These are phyloP conservation scores for Penicillium cataractarum DNA, from an alignment of 495 filamentous ascomycete genomes.

Conservation along the genomic window DNA sequence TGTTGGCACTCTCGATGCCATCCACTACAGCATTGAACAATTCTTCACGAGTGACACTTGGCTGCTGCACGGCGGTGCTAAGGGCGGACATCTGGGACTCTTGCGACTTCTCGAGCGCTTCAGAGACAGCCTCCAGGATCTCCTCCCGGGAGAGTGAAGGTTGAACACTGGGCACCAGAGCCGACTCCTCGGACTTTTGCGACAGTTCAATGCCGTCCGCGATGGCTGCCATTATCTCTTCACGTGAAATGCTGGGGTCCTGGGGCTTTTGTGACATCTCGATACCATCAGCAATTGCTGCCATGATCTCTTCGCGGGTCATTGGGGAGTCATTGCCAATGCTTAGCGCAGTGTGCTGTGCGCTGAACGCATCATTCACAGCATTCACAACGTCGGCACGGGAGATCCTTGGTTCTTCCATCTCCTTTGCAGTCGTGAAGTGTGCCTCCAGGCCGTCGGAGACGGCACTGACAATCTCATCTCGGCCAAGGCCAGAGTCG, in stretches of 20 bases:
- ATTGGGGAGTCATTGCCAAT: constrained; percentile 14
- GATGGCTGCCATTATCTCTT: constrained; percentile 53
- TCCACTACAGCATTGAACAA: constrained; percentile 61
- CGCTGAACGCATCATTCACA: constrained; percentile 57
- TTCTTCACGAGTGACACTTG: constrained; percentile 51
- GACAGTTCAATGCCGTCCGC: constrained; percentile 44
- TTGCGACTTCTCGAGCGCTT: constrained; percentile 22
- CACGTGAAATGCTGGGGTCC: constrained; percentile 31
- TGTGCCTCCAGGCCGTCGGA: constrained; percentile 48
- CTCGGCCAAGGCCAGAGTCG: constrained; percentile 49
- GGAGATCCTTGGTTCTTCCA: constrained; percentile 43
- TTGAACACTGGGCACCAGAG: constrained; percentile 27
- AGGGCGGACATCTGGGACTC: constrained; percentile 24
- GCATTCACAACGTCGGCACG: constrained; percentile 57
- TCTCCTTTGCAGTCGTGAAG: constrained; percentile 41
- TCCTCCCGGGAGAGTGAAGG: constrained; percentile 50
- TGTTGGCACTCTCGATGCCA: constrained; percentile 54
- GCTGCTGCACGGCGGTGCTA: constrained; percentile 27
- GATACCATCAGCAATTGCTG: constrained; percentile 57
- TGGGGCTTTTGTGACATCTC: constrained; percentile 27
- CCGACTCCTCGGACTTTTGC: constrained; percentile 7
- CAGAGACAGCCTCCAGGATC: constrained; percentile 49
- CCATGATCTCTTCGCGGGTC: constrained; percentile 50
- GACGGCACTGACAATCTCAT: constrained; percentile 50
- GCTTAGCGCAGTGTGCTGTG: constrained; percentile 45